Percentiles rank a stretch among this genome's conserved stretches.
Evolutionary conservation across 1,139 yeast species (phyloP).

Genomic region (Arxiozyma slooffiae): DNA sequence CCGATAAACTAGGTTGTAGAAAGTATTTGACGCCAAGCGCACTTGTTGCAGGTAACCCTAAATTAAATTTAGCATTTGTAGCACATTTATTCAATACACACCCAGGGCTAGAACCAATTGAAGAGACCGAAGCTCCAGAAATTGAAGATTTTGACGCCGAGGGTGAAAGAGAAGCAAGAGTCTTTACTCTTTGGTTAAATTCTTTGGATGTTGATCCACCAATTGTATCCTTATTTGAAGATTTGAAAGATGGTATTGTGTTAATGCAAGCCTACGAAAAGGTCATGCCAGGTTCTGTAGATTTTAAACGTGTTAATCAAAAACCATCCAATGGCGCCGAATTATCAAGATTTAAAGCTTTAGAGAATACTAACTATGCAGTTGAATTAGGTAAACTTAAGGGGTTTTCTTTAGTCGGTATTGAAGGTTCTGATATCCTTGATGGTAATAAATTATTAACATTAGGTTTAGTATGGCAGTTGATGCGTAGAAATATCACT

Average conservation of each 20-base stretch:
- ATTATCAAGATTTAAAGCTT: conserved; percentile 81
- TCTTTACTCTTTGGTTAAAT: conserved; percentile 93
- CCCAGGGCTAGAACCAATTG: conserved; percentile 94
- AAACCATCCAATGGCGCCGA: conserved; percentile 64
- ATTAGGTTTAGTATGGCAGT: conserved; percentile 96
- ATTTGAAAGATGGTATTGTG: conserved; percentile 84
- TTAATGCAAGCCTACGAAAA: conserved; percentile 89
- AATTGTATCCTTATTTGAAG: conserved; percentile 84
- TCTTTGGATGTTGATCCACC: conserved; percentile 95
- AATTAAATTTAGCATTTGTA: conserved; percentile 90
- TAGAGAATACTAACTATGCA: conserved; percentile 92
- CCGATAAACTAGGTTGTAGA: conserved; percentile 86
- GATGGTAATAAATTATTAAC: conserved; percentile 88
- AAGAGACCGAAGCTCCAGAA: conserved; percentile 80
- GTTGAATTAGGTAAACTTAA: conserved; percentile 92
- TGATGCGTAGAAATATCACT: conserved; percentile 92
- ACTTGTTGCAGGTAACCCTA: conserved; percentile 91
- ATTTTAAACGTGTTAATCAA: conserved; percentile 71
- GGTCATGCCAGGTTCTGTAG: conserved; percentile 88
- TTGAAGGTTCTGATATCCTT: conserved; percentile 94
- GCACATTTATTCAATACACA: conserved; percentile 93
- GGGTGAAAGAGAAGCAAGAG: conserved; percentile 99
- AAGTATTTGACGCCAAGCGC: conserved; percentile 91
- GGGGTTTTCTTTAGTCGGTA: conserved; percentile 88
- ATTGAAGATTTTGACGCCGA: conserved; percentile 96